These are phyloP conservation scores for Apiotrichum sp. DNA, from an alignment of 1,284 basidiomycete genomes.

Conservation along the genomic window DNA sequence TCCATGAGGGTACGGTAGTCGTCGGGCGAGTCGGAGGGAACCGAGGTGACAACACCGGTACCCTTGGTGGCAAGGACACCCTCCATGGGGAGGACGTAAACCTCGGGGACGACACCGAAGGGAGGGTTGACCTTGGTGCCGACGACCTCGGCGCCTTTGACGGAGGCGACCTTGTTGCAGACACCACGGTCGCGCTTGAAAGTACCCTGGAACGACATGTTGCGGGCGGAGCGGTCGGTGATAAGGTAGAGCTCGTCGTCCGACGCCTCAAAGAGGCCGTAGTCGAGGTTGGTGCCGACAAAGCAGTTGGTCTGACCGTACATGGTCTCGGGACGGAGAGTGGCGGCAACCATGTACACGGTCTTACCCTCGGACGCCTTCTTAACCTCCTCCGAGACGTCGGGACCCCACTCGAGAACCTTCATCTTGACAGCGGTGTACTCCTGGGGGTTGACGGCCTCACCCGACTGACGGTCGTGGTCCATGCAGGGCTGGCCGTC, in stretches of 20 bases:
- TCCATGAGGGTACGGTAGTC: conserved; percentile 89
- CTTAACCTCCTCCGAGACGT: conserved; percentile 57
- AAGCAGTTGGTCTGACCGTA: conserved; percentile 99
- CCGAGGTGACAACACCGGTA: conserved; percentile 96
- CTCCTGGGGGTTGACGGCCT: conserved; percentile 92
- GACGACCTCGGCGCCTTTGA: conserved; percentile 72
- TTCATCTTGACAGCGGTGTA: conserved; percentile 96
- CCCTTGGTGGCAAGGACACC: conserved; percentile 93
- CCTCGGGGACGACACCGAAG: conserved; percentile 72
- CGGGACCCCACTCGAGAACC: conserved; percentile 67
- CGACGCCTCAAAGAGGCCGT: conserved; percentile 83
- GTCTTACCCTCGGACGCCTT: conserved; percentile 67
- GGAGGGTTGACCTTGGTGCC: conserved; percentile 91
- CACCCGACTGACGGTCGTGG: conserved; percentile 93
- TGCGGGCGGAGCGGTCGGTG: conserved; percentile 84
- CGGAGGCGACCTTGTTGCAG: conserved; percentile 64
- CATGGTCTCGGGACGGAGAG: conserved; percentile 96
- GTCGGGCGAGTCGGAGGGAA: conserved; percentile 97
- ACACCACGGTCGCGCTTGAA: conserved; percentile 65
- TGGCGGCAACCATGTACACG: conserved; percentile 90
- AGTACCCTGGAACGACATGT: conserved; percentile 92
- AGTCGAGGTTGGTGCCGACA: conserved; percentile 84
- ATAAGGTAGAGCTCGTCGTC: conserved; percentile 82
- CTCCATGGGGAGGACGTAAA: conserved; percentile 98
- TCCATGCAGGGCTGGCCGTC: conserved; percentile 99